Conservation (phyloP, 1,284 basidiomycete species). For the Cutaneotrichosporon cutaneum region DNA sequence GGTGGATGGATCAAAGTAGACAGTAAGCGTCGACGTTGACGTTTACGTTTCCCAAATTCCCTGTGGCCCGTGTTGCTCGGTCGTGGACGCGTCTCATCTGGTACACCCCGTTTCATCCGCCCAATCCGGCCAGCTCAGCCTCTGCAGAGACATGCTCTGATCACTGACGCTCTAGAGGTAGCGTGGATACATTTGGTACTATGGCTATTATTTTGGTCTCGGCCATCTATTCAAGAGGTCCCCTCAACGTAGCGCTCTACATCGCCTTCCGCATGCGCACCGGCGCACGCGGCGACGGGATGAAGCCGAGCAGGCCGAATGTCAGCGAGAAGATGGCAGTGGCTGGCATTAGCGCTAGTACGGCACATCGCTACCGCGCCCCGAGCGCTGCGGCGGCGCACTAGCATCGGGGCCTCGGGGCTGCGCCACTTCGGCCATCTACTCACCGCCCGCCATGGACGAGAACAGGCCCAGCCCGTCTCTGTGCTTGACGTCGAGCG, state of each 20-base stretch:
- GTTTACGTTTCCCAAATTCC: neutral
- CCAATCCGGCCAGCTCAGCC: neutral
- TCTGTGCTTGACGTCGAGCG: constrained; percentile 12
- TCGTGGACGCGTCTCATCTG: too few relatives aligned
- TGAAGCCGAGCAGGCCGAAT: constrained; percentile 47
- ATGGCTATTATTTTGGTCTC: neutral
- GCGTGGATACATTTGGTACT: neutral
- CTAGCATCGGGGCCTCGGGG: neutral
- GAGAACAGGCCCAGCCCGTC: constrained; percentile 35
- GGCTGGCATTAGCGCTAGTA: constrained; percentile 28
- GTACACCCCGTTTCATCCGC: neutral
- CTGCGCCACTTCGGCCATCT: neutral
- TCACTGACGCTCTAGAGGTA: neutral
- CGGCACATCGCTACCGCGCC: too few relatives aligned
- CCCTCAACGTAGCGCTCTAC: neutral
- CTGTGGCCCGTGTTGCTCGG: neutral
- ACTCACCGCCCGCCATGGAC: constrained; percentile 43
- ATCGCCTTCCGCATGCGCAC: constrained; percentile 16
- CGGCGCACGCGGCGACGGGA: constrained; percentile 39
- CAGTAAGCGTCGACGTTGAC: neutral
- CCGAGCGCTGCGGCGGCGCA: too few relatives aligned
- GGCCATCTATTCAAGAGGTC: neutral
- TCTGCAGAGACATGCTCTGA: too few relatives aligned
- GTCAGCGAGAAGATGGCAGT: constrained; percentile 46
- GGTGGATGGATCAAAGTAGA: neutral